Evolutionary conservation across 2,329 filamentous ascomycete genomes (phyloP).

Genomic region (Alternaria atra): DNA sequence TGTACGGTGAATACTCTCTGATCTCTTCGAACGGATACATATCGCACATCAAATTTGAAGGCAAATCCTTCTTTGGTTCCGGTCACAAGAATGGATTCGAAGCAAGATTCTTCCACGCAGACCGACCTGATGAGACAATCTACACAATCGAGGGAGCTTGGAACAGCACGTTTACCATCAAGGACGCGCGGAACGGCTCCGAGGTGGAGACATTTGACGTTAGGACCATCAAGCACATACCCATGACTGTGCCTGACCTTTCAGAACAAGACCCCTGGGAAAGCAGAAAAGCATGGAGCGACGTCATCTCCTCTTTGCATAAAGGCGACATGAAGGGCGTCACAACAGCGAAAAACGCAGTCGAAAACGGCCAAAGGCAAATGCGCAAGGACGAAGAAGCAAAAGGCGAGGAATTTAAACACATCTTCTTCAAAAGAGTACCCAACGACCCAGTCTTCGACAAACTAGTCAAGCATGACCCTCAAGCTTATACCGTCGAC

Average conservation of each 20-base stretch:
- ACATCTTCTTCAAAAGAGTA: slow-evolving; percentile 53
- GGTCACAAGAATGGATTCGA: slow-evolving; percentile 54
- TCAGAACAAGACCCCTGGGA: slow-evolving; percentile 58
- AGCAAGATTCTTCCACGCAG: slow-evolving; percentile 50
- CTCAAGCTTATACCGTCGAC: slow-evolving; percentile 36
- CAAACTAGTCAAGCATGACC: slow-evolving; percentile 28
- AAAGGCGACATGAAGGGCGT: slow-evolving; percentile 54
- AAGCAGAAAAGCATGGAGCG: slow-evolving; percentile 55
- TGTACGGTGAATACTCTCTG: slow-evolving; percentile 54
- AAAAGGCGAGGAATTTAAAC: slow-evolving; percentile 49
- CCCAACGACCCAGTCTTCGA: slow-evolving; percentile 39
- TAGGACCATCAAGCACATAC: slow-evolving; percentile 27
- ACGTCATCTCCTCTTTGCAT: slow-evolving; percentile 51
- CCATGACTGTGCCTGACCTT: slow-evolving; percentile 37
- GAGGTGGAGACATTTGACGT: slow-evolving; percentile 51
- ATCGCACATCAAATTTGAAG: slow-evolving; percentile 56
- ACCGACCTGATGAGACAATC: slow-evolving; percentile 43
- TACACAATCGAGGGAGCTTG: slow-evolving; percentile 55
- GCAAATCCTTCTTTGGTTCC: slow-evolving; percentile 53
- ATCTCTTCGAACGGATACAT: slow-evolving; percentile 54
- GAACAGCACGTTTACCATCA: slow-evolving; percentile 53
- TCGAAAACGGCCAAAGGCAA: slow-evolving; percentile 53
- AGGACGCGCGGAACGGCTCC: slow-evolving; percentile 43
- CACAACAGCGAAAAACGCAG: slow-evolving; percentile 40
- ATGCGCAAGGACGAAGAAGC: slow-evolving; percentile 53